Evolutionary conservation across 768 basidiomycete species (phyloP).

Genomic region (Gyrodon lividus): DNA sequence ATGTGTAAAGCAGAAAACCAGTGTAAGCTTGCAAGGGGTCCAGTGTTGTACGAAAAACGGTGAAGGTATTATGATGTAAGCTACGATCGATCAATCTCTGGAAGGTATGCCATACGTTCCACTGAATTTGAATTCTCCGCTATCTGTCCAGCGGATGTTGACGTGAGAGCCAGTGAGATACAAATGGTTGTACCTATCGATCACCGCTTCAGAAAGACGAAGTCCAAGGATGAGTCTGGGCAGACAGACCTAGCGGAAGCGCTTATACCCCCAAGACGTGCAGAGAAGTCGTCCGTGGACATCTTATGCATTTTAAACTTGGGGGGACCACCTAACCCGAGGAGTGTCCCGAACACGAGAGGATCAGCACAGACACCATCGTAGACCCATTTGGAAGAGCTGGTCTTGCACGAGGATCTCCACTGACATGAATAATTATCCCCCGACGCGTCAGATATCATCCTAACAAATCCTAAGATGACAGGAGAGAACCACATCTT

Average conservation of each 20-base stretch:
- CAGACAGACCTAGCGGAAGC: conserved; percentile 37
- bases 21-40: too few species aligned
- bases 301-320: conserved; percentile 53
- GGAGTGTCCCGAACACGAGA: conserved; percentile 44
- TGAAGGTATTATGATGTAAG: not conserved
- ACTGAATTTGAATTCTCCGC: conserved; percentile 58
- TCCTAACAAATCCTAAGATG: not conserved
- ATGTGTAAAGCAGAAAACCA: too few species aligned
- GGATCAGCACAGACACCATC: conserved; percentile 51
- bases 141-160: conserved; percentile 45
- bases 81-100: not conserved
- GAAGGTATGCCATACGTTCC: conserved; percentile 41
- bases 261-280: conserved; percentile 33
- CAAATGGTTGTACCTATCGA: conserved; percentile 38
- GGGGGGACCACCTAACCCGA: conserved; percentile 43
- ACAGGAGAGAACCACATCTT: conserved; percentile 7
- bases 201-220: not conserved
- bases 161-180: conserved; percentile 41
- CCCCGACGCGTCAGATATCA: not conserved
- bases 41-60: too few species aligned
- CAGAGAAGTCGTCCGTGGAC: conserved; percentile 33
- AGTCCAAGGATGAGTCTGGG: not conserved
- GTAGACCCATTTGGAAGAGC: conserved; percentile 48
- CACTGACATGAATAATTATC: conserved; percentile 36
- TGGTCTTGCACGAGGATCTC: conserved; percentile 49